Conservation (phyloP, 805 yeast genomes). For the Candida ulmi region DNA sequence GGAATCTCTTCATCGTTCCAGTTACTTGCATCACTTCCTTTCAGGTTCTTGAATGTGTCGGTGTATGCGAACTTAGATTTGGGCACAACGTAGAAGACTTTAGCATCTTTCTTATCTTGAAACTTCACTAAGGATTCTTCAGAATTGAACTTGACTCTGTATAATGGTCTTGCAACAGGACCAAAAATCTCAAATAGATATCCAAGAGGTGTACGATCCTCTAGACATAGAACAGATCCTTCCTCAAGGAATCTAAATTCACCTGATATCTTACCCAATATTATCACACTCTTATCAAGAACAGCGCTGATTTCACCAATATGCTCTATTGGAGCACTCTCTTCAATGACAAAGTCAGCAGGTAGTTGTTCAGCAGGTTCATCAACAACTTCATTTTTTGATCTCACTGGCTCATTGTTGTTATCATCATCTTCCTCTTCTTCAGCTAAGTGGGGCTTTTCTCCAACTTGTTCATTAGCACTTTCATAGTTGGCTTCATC, state of each 20-base stretch:
- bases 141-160: conserved; percentile 62
- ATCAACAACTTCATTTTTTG: conserved; percentile 71
- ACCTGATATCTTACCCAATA: conserved; percentile 72
- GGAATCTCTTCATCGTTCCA: conserved; percentile 93
- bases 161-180: conserved; percentile 72
- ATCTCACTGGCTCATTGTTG: conserved; percentile 51
- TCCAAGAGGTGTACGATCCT: conserved; percentile 66
- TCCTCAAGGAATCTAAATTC: conserved; percentile 81
- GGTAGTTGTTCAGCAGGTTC: conserved; percentile 68
- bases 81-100: conserved; percentile 73
- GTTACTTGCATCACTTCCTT: conserved; percentile 94
- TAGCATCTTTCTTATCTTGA: conserved; percentile 43
- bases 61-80: conserved; percentile 78
- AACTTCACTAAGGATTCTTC: conserved; percentile 44
- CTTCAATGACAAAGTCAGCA: conserved; percentile 51
- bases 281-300: conserved; percentile 66
- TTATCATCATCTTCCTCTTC: conserved; percentile 14
- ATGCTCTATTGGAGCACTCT: conserved; percentile 59
- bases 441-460: conserved; percentile 1
- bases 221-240: conserved; percentile 72
- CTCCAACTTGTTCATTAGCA: conserved; percentile 5
- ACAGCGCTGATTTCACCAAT: conserved; percentile 66
- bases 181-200: conserved; percentile 88
- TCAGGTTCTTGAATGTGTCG: conserved; percentile 57
- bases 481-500: conserved; percentile 5